These are phyloP conservation scores for Talaromyces rugulosus DNA, from an alignment of 2,329 filamentous ascomycete species.

Conservation along the genomic window DNA sequence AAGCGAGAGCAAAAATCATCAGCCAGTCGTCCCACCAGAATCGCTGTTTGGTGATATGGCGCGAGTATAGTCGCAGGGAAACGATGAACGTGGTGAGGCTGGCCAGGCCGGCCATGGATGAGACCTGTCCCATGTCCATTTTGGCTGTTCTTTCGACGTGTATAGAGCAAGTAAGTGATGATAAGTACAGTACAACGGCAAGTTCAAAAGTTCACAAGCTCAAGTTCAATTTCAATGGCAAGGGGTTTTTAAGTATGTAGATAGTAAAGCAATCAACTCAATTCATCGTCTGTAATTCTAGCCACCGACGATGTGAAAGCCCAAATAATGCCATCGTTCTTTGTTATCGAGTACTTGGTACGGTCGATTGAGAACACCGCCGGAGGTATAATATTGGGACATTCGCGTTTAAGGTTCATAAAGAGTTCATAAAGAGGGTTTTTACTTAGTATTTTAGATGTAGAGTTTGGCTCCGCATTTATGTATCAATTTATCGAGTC, in stretches of 20 bases:
- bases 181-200: too few species aligned
- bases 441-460: background rate
- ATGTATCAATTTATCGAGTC: too few species aligned
- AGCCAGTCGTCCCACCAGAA: slow-evolving; percentile 52
- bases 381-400: too few species aligned
- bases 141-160: background rate
- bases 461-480: too few species aligned
- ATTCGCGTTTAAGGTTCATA: too few species aligned
- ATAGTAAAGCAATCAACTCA: background rate
- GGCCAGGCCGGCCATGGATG: slow-evolving; percentile 31
- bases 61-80: slow-evolving; percentile 37
- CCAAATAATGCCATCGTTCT: background rate
- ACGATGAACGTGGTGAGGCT: slow-evolving; percentile 21
- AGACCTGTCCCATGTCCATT: background rate
- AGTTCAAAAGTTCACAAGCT: too few species aligned
- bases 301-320: background rate
- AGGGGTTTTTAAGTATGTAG: too few species aligned
- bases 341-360: background rate
- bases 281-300: background rate
- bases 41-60: slow-evolving; percentile 38
- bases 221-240: too few species aligned
- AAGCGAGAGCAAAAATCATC: slow-evolving; percentile 45
- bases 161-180: too few species aligned
- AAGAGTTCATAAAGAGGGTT: too few species aligned
- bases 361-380: too few species aligned